Percentiles rank a stretch among this genome's conserved stretches.
These are phyloP conservation scores for Penicillium dipodomyicola DNA, from an alignment of 495 filamentous ascomycete genomes.

Conservation along the genomic window DNA sequence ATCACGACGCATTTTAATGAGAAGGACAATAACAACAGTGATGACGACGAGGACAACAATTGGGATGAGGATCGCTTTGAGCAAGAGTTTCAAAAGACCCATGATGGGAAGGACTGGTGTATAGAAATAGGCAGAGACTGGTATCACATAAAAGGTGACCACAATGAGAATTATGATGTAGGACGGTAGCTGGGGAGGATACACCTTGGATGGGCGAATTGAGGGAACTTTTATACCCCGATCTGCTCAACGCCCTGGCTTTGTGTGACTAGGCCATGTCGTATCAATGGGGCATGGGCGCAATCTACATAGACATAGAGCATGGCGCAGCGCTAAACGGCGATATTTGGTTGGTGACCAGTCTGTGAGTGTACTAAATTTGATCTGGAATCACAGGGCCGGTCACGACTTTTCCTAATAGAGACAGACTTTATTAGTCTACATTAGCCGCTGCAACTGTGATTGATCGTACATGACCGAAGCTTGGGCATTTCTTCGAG, in stretches of 20 bases:
- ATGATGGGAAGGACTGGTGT: neutral
- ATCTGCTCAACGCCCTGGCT: neutral
- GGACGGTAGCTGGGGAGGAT: neutral
- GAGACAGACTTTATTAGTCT: neutral
- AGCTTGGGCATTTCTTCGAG: neutral
- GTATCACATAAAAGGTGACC: neutral
- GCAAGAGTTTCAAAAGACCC: constrained; percentile 12
- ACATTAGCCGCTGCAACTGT: neutral
- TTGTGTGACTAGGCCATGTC: constrained; percentile 4
- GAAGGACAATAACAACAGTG: neutral
- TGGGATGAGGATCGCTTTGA: constrained; percentile 17
- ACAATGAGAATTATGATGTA: neutral
- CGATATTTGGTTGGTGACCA: constrained; percentile 2
- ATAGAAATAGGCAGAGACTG: neutral
- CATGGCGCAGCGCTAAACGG: constrained; percentile 4
- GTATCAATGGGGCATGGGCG: neutral
- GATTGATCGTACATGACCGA: constrained; percentile 2
- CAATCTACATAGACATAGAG: neutral
- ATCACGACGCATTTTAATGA: constrained; percentile 12
- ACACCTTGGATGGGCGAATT: neutral
- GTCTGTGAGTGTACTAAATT: neutral
- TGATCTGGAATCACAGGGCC: neutral
- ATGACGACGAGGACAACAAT: constrained; percentile 12
- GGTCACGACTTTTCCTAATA: neutral
- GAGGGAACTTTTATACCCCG: constrained; percentile 4